Base-by-base conservation (phyloP, 2,329 filamentous ascomycete genomes). In the Ophiocordyceps sinensis region DNA sequence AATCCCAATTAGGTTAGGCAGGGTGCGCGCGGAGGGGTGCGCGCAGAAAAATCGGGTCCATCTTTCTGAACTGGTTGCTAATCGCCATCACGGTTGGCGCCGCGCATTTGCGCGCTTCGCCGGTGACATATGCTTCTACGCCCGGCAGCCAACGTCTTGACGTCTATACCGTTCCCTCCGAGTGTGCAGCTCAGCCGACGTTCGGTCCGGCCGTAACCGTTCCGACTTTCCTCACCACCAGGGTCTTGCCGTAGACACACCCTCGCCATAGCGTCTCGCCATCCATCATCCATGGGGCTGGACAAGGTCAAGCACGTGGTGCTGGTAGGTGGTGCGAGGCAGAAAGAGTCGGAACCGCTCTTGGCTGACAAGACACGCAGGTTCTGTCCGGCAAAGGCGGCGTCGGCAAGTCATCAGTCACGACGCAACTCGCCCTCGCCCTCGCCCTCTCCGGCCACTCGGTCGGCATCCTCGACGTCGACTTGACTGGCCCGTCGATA, bases 391-490 rank as follows among this genome's bases (percentile, higher is more conserved):
- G 91, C 52, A 98, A 98, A 73, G 91, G 91, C 55, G 91, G 91
- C 51, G 91, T 98, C 17, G 91, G 91, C 44, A 98, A 98, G 69
- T 96, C 89, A 36, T 94, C 87, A 40, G 80, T 95, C n/a, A 96
- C 91, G 1, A 93, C 89, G 1, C 91, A 98, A 60, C 79, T 98
- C 14, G 91, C 91, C 9, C 75, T 98, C 31, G 87, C 88, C 1
- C 77, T 98, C 28, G 81, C 86, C 2, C 73, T 91, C 1, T 77
- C 85, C 47, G 89, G 89, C 43, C 76, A 89, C 58, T 87, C 85
- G 0, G 89, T 96, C 36, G 91, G 91, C 41, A 87, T 98, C 26
- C 82, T 98, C 50, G 91, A 98, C 59, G 81, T 96, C 57, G 91
- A 98, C 59, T 75, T 98, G 15, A 98, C 91, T 1, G 91, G 91